phyloP scores from a whole-genome alignment of 768 basidiomycete species.

The Boletus rex-veris region DNA sequence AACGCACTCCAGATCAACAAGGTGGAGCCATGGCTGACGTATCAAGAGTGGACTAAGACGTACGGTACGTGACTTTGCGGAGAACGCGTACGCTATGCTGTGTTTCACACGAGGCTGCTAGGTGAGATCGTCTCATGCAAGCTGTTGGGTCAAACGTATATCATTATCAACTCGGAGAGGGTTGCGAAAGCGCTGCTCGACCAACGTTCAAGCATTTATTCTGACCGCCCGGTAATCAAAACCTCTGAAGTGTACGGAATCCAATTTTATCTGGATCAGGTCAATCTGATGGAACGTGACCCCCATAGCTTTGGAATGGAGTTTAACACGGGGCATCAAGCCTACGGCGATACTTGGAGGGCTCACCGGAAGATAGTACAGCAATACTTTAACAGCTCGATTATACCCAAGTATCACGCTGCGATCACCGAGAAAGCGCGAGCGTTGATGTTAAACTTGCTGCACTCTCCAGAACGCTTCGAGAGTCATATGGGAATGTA shows the following conservation, averaged over 20 bases:
- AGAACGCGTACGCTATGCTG: neutral
- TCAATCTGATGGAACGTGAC: neutral
- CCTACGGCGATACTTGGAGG: constrained; percentile 17
- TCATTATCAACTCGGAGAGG: constrained; percentile 24
- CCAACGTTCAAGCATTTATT: constrained; percentile 25
- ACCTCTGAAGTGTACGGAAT: constrained; percentile 6
- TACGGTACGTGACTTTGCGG: constrained; percentile 26
- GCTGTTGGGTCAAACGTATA: constrained; percentile 18
- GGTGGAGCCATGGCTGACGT: constrained; percentile 31
- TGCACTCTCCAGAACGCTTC: constrained; percentile 16
- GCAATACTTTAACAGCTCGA: constrained; percentile 10
- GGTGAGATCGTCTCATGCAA: constrained; percentile 22
- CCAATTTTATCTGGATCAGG: neutral
- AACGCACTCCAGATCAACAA: constrained; percentile 24
- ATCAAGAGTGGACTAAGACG: constrained; percentile 26
- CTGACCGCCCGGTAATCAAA: constrained; percentile 15
- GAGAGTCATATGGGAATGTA: constrained; percentile 14
- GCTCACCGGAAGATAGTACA: constrained; percentile 18
- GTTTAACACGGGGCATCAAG: constrained; percentile 20
- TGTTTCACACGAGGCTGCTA: neutral
- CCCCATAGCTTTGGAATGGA: constrained; percentile 21
- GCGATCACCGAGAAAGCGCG: constrained; percentile 5
- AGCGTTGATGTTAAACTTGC: constrained; percentile 7
- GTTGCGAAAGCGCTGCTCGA: constrained; percentile 22
- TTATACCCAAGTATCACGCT: constrained; percentile 11